A percentile compares a stretch with the other conserved stretches of the same genome.
Evolutionary conservation across 768 basidiomycete genomes (phyloP).

Genomic region (Xerocomellus amylosporus): DNA sequence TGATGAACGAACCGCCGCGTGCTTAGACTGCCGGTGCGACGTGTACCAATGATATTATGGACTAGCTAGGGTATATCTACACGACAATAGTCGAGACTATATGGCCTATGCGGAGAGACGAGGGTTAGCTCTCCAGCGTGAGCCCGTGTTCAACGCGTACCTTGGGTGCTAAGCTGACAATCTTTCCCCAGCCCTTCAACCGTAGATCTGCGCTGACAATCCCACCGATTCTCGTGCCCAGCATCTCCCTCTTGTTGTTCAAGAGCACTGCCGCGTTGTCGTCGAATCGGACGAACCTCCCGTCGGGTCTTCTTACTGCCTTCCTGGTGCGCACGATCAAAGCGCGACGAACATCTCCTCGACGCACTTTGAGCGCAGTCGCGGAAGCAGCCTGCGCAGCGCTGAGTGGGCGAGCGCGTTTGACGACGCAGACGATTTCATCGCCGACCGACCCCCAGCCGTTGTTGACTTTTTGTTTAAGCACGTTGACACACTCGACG

Average conservation of each 20-base stretch:
- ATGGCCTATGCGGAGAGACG: constrained; percentile 10
- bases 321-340: constrained; percentile 95
- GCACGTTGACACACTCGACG: constrained; percentile 93
- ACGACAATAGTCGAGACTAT: constrained; percentile 4
- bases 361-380: constrained; percentile 84
- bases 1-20: too few species aligned
- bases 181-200: constrained; percentile 93
- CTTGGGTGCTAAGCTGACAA: constrained; percentile 88
- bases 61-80: constrained; percentile 15
- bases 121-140: neutral
- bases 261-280: constrained; percentile 94
- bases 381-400: constrained; percentile 63
- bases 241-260: constrained; percentile 94
- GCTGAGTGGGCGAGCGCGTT: constrained; percentile 81
- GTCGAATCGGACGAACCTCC: constrained; percentile 85
- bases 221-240: constrained; percentile 92
- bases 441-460: constrained; percentile 93
- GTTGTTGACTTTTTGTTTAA: constrained; percentile 94
- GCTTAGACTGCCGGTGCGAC: neutral
- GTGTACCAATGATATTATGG: neutral
- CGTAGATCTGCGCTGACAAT: constrained; percentile 90
- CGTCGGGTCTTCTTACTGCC: constrained; percentile 80
- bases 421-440: constrained; percentile 94
- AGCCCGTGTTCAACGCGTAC: constrained; percentile 36
- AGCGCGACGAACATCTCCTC: constrained; percentile 93